Conservation (phyloP, 148 eudicot genomes). For the Tetragonia tetragonoides region DNA sequence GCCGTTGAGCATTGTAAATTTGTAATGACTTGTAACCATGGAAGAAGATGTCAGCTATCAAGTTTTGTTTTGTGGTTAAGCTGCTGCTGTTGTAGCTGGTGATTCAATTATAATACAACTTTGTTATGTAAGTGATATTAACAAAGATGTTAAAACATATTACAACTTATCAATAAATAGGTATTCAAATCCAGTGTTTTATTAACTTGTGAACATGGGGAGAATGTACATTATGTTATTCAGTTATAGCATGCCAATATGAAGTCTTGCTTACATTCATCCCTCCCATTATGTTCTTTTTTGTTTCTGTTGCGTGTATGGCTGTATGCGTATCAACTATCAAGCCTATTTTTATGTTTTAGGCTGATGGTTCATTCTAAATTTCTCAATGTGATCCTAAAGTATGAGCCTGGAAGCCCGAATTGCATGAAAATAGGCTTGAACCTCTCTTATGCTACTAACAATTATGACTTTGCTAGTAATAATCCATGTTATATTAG, state of each 20-base stretch:
- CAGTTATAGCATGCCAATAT: too few species aligned
- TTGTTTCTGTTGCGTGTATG: too few species aligned
- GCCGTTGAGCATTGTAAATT: background rate
- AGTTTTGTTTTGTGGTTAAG: background rate
- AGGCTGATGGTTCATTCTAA: too few species aligned
- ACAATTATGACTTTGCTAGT: background rate
- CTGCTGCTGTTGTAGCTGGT: background rate
- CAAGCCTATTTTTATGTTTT: too few species aligned
- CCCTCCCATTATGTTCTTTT: too few species aligned
- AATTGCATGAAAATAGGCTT: background rate
- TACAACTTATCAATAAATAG: background rate
- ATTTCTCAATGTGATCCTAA: too few species aligned
- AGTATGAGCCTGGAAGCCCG: background rate
- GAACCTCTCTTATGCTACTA: background rate
- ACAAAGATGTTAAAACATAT: background rate
- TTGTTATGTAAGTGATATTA: too few species aligned
- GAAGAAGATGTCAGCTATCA: background rate
- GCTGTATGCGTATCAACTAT: too few species aligned
- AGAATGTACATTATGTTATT: background rate
- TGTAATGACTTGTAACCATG: background rate
- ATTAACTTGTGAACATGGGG: background rate
- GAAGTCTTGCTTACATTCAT: too few species aligned
- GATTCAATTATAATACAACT: background rate
- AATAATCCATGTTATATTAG: background rate
- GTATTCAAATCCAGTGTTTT: background rate